These are phyloP conservation scores for Liriodendron chinense DNA, from an alignment of 164 flowering plant genomes.

Conservation along the genomic window DNA sequence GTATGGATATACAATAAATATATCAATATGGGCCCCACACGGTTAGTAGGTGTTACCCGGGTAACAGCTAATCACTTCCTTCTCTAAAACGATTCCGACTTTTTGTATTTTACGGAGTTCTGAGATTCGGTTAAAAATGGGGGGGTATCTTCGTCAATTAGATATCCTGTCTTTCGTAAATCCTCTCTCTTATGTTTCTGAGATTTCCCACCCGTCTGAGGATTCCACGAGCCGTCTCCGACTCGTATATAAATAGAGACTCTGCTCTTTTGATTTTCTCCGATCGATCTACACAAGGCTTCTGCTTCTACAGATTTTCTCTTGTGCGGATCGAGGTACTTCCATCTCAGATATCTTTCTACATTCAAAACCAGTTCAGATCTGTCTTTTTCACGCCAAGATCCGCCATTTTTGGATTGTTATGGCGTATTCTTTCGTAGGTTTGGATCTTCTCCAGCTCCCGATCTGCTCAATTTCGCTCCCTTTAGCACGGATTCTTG, in stretches of 20 bases:
- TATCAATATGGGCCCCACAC: too few relatives aligned
- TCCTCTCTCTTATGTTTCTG: not conserved
- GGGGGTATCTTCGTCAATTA: not conserved
- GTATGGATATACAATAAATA: too few relatives aligned
- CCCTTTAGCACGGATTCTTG: not conserved
- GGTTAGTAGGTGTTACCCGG: too few relatives aligned
- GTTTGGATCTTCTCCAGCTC: not conserved
- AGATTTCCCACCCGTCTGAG: not conserved
- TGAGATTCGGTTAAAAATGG: not conserved
- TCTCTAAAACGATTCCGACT: too few relatives aligned
- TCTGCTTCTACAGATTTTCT: not conserved
- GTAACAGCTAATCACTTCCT: too few relatives aligned
- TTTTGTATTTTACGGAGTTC: not conserved
- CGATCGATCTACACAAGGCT: not conserved
- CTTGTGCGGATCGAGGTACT: not conserved
- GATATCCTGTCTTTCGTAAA: not conserved
- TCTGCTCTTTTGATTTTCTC: not conserved
- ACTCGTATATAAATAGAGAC: not conserved
- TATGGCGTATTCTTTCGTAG: not conserved
- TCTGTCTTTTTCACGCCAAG: not conserved
- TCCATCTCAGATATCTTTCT: not conserved
- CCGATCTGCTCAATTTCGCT: not conserved
- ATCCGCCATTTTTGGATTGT: not conserved
- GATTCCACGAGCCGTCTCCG: not conserved
- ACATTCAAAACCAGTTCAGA: not conserved